Conservation (phyloP, 495 filamentous ascomycete genomes). For the Aspergillus mulundensis region DNA sequence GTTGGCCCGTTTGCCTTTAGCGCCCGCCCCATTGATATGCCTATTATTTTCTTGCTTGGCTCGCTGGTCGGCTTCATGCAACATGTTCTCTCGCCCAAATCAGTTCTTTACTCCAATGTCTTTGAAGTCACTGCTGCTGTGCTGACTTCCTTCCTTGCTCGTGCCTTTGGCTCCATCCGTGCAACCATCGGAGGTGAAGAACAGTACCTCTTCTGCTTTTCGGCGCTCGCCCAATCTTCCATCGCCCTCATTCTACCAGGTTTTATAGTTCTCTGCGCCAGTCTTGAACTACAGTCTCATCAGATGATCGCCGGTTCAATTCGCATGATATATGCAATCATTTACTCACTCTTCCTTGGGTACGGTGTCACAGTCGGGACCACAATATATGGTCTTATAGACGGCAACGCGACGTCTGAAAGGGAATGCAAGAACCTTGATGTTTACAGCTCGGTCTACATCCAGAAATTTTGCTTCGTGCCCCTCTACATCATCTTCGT, state of each 20-base stretch:
- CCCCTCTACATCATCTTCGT: constrained; percentile 75
- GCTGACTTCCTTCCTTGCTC: constrained; percentile 79
- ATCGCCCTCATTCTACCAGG: constrained; percentile 92
- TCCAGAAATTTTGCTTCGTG: constrained; percentile 59
- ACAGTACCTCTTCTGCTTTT: constrained; percentile 78
- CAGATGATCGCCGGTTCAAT: constrained; percentile 88
- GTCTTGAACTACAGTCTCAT: constrained; percentile 82
- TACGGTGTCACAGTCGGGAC: constrained; percentile 95
- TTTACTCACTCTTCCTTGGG: constrained; percentile 91
- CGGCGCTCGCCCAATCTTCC: constrained; percentile 81
- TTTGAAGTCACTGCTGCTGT: constrained; percentile 88
- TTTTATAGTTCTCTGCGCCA: constrained; percentile 76
- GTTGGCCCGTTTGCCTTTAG: constrained; percentile 87
- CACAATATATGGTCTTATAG: constrained; percentile 80
- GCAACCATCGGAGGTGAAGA: constrained; percentile 43
- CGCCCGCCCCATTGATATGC: constrained; percentile 81
- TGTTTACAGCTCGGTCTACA: constrained; percentile 33
- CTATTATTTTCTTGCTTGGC: constrained; percentile 80
- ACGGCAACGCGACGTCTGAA: constrained; percentile 64
- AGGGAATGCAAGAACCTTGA: constrained; percentile 62
- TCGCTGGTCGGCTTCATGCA: constrained; percentile 78
- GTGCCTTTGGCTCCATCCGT: constrained; percentile 76
- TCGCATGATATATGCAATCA: constrained; percentile 92
- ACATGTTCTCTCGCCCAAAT: constrained; percentile 71
- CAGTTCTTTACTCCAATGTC: constrained; percentile 76